phyloP scores from a whole-genome alignment of 441 rosid genomes.

The Adansonia rubrostipa region DNA sequence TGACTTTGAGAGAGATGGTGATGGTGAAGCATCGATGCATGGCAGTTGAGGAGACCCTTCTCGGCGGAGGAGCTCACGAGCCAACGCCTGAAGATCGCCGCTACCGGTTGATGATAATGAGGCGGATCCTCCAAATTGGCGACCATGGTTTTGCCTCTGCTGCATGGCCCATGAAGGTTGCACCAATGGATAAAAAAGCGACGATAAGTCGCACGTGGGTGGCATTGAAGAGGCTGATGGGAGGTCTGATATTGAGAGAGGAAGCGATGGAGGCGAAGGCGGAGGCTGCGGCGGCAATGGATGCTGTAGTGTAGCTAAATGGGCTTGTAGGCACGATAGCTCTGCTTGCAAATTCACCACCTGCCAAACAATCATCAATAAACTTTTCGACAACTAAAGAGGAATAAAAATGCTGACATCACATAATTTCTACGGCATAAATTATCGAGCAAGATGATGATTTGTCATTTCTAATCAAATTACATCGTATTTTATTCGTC shows the following conservation, averaged over 20 bases:
- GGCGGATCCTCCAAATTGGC: constrained; percentile 42
- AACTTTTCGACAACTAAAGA: too few relatives aligned
- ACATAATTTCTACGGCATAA: not conserved
- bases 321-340: constrained; percentile 81
- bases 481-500: too few relatives aligned
- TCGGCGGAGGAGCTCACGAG: constrained; percentile 64
- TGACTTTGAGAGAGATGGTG: constrained; percentile 48
- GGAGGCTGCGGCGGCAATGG: constrained; percentile 62
- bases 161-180: constrained; percentile 58
- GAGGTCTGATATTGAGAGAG: constrained; percentile 71
- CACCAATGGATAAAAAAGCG: constrained; percentile 68
- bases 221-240: constrained; percentile 59
- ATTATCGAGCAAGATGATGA: too few relatives aligned
- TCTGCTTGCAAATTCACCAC: constrained; percentile 90
- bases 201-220: constrained; percentile 56
- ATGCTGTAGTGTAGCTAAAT: constrained; percentile 68
- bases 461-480: too few relatives aligned
- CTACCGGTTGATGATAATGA: constrained; percentile 41
- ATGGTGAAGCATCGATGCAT: constrained; percentile 44
- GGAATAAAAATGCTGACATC: too few relatives aligned
- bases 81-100: constrained; percentile 73
- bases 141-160: constrained; percentile 66
- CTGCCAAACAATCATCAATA: constrained; percentile 37
- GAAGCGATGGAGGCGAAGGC: constrained; percentile 46
- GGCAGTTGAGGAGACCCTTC: constrained; percentile 46